Evolutionary conservation across 805 yeast species (phyloP), one percentile per base, ranked within the genome.

Genomic region (Metschnikowia koreensis): DNA sequence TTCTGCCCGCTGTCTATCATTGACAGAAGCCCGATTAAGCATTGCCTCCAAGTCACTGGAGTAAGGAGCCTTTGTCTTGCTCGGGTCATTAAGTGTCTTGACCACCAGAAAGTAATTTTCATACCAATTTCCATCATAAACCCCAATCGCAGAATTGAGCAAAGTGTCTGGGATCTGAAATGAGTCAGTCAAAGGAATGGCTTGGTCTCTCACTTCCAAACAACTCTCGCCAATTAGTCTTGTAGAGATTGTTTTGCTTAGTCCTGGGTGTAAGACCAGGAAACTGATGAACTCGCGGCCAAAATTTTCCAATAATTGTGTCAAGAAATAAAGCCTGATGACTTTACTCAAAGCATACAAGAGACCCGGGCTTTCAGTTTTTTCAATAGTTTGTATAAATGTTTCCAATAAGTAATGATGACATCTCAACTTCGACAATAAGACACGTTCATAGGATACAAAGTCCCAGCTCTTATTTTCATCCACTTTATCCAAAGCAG

Each of bases 391-490:
- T 37, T 56, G 61, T 29, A 66, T 41, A 57, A 62, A 66, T 48
- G 68, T 69, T 40, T 60, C 62, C 62, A 74, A 69, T 55, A 73
- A 58, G 64, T 72, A 75, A 56, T 69, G 75, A 54, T 74, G 77
- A 47, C 77, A 74, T 51, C 70, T 69, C 60, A 74, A 72, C 61
- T 74, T 74, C 48, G 77, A 69, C 59, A 74, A 64, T 50, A 63
- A 60, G 41, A 73, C 76, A 52, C 72, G 65, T 49, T 71, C 69
- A 53, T 69, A 63, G 49, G 73, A 69, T 46, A 71, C 66, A 41
- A 59, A 55, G 58, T 74, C 78, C 67, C 68, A 71, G 43, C 70
- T 68, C 39, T 62, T 57, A 49, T 53, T 59, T 46, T 58, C 58
- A 53, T 66, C 64, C 31, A 61, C 64, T 44, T 67, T 61, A 12